These are phyloP conservation scores for Apiospora rasikravindrae DNA, from an alignment of 2,329 filamentous ascomycete species.

Conservation along the genomic window DNA sequence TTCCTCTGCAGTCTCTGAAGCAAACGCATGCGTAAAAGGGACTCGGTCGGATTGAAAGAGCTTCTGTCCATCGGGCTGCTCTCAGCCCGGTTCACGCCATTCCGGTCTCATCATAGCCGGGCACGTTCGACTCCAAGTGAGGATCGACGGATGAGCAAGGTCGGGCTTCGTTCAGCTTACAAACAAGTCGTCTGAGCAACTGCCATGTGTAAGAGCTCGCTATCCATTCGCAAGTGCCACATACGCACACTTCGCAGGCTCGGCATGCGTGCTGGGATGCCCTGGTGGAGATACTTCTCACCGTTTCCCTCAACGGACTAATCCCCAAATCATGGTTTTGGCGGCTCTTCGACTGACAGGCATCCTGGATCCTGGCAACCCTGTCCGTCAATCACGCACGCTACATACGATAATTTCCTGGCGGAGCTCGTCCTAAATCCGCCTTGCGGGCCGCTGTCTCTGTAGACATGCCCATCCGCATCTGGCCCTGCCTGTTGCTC, in stretches of 20 bases:
- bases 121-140: slow-evolving; percentile 11
- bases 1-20: neutral
- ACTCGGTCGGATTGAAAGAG: neutral
- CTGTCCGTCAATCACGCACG: slow-evolving; percentile 9
- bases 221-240: slow-evolving; percentile 18
- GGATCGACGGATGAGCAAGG: neutral
- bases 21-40: neutral
- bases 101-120: neutral
- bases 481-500: neutral
- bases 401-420: slow-evolving; percentile 19
- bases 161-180: slow-evolving; percentile 10
- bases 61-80: neutral
- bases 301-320: slow-evolving; percentile 18
- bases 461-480: neutral
- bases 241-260: slow-evolving; percentile 15
- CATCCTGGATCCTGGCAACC: slow-evolving; percentile 19
- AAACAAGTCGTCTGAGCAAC: slow-evolving; percentile 13
- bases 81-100: neutral
- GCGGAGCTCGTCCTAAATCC: slow-evolving; percentile 17
- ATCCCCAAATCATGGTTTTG: neutral
- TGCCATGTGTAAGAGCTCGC: slow-evolving; percentile 15
- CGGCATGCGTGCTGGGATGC: slow-evolving; percentile 5
- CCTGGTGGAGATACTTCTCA: slow-evolving; percentile 17
- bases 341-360: slow-evolving; percentile 19
- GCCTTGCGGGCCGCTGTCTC: slow-evolving; percentile 19